A percentile compares a stretch with the other conserved stretches of the same genome.
Conservation (phyloP, 1,139 yeast species). For the Scheffersomyces quercinus region DNA sequence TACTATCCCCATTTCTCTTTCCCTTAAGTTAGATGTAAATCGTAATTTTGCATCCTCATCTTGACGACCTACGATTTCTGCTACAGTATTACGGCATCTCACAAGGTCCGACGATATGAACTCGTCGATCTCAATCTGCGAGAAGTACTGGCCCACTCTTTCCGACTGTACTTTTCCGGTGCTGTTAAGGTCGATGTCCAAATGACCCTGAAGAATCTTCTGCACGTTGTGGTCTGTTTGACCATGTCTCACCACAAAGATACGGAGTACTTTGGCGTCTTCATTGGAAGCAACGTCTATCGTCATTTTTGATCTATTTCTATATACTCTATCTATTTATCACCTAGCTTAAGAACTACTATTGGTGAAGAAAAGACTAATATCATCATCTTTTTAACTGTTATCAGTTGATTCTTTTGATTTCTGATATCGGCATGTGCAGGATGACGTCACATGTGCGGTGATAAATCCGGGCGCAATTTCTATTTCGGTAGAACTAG, state of each 20-base stretch:
- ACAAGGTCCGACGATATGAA: slow-evolving; percentile 60
- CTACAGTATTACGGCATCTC: slow-evolving; percentile 60
- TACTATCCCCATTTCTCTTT: slow-evolving; percentile 74
- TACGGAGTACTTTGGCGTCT: slow-evolving; percentile 43
- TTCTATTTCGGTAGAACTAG: too few relatives aligned
- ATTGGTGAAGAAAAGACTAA: too few relatives aligned
- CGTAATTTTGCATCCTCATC: slow-evolving; percentile 12
- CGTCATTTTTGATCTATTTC: slow-evolving; percentile 23
- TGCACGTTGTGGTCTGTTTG: slow-evolving; percentile 71
- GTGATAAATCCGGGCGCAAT: too few relatives aligned
- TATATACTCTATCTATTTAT: not conserved
- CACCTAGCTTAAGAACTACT: too few relatives aligned
- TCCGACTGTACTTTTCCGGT: slow-evolving; percentile 60
- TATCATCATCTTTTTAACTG: too few relatives aligned
- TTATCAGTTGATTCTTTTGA: too few relatives aligned
- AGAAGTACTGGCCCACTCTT: slow-evolving; percentile 45
- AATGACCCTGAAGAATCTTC: slow-evolving; percentile 75
- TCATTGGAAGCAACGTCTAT: slow-evolving; percentile 30
- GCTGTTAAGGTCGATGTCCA: slow-evolving; percentile 58
- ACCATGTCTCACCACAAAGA: slow-evolving; percentile 76
- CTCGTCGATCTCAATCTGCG: slow-evolving; percentile 46
- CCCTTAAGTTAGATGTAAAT: slow-evolving; percentile 55
- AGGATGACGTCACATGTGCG: too few relatives aligned
- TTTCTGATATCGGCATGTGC: too few relatives aligned
- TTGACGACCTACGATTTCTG: slow-evolving; percentile 36